phyloP scores from a whole-genome alignment of 805 yeast genomes.

The Hagleromyces aurorensis region DNA sequence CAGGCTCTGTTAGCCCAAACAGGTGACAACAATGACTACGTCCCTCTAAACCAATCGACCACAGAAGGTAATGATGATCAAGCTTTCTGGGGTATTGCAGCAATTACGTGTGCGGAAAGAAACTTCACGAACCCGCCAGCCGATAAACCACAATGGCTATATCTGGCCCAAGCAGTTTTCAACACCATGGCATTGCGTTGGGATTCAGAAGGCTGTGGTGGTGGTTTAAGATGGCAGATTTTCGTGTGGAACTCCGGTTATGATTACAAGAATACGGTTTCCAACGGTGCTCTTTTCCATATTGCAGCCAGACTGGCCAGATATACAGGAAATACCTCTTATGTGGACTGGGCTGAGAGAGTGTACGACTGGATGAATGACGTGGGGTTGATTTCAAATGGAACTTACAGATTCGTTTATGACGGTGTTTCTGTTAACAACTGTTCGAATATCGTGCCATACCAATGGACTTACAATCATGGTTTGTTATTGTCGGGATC shows the following conservation, averaged over 20 bases:
- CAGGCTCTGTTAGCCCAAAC: constrained; percentile 65
- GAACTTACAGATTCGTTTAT: constrained; percentile 38
- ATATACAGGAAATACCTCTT: constrained; percentile 67
- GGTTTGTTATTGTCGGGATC: constrained; percentile 73
- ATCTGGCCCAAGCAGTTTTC: constrained; percentile 80
- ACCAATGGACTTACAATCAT: constrained; percentile 83
- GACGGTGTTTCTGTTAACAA: constrained; percentile 63
- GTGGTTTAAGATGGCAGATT: constrained; percentile 96
- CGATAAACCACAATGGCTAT: constrained; percentile 64
- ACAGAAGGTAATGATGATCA: constrained; percentile 98
- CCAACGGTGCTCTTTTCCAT: constrained; percentile 87
- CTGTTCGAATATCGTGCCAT: constrained; percentile 51
- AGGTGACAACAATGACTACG: constrained; percentile 66
- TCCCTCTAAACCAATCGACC: constrained; percentile 80
- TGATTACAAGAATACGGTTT: constrained; percentile 82
- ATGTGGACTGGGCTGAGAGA: constrained; percentile 63
- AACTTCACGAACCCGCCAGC: constrained; percentile 66
- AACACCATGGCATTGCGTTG: constrained; percentile 87
- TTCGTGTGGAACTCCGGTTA: constrained; percentile 92
- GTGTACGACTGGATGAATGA: constrained; percentile 76
- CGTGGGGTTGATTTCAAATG: constrained; percentile 37
- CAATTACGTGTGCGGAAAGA: constrained; percentile 85
- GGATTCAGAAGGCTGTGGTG: constrained; percentile 68
- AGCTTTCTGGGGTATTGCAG: constrained; percentile 94
- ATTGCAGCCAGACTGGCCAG: constrained; percentile 81